These are phyloP conservation scores for Ambrosia trifida DNA, from an alignment of 129 eudicot species.

Conservation along the genomic window DNA sequence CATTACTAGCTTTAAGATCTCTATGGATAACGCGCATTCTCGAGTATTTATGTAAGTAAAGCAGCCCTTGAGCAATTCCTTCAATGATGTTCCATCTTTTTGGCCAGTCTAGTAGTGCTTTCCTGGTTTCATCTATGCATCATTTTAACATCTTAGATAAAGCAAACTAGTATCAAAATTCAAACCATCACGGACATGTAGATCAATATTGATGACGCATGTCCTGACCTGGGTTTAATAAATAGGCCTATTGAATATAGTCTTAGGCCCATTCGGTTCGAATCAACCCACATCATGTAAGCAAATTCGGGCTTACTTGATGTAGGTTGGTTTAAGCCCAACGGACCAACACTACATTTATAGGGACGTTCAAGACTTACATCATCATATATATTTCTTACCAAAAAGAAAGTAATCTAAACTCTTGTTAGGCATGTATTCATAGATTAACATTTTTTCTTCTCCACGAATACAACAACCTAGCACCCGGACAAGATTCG, in stretches of 20 bases:
- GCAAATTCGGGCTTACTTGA: too few species aligned
- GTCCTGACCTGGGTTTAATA: too few species aligned
- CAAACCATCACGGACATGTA: background rate
- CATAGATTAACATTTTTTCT: slow-evolving; percentile 38
- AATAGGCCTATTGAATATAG: too few species aligned
- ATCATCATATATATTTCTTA: background rate
- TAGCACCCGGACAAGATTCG: slow-evolving; percentile 35
- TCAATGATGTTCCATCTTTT: background rate
- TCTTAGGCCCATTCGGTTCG: too few species aligned
- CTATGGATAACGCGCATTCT: slow-evolving; percentile 3
- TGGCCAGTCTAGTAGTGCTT: background rate
- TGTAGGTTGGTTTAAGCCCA: too few species aligned
- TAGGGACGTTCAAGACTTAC: too few species aligned
- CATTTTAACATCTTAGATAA: background rate
- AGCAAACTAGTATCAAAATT: background rate
- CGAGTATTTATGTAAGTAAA: background rate
- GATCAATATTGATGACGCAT: background rate
- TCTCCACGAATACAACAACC: slow-evolving; percentile 35
- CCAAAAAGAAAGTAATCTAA: slow-evolving; percentile 43
- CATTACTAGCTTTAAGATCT: background rate
- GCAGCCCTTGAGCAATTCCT: slow-evolving; percentile 6
- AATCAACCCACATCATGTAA: too few species aligned
- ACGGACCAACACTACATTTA: too few species aligned
- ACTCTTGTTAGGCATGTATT: slow-evolving; percentile 48
- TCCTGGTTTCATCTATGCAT: background rate